Evolutionary conservation across 331 rosid species (phyloP), one percentile per base, ranked within the genome.

Genomic region (Erythrophleum ivorense): DNA sequence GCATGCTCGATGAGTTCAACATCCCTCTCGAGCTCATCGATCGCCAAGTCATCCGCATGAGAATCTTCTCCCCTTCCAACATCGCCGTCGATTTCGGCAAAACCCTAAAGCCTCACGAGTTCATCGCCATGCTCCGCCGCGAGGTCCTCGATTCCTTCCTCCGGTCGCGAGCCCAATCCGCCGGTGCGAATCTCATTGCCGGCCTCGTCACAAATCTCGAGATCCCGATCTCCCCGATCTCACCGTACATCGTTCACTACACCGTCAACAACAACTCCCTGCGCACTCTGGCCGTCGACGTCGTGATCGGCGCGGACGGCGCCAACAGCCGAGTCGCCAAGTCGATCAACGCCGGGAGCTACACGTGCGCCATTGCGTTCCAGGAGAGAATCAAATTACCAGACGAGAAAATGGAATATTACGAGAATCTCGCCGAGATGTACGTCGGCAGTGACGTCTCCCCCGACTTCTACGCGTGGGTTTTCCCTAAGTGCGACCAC

Each of bases 381-480:
- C 98, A 95, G 72, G 98, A 95, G 87, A 50, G 96, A 11, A 91
- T 95, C 89, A 90, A 78, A 81, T 62, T 93, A 3, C 87, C 97
- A 2, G 91, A 89, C 84, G 91, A 93, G 59, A 95, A 91, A 86
- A 95, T 95, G 98, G 80, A 65, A 52, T 86, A 93, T 40, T 95
- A 93, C 63, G 78, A 87, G 72, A 82, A 95, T 80, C 90, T 91
- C 57, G 98, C 98, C 31, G 98, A 93, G 87, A 90, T 93, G 96
- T 95, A 93, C 78, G 77, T 95, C 0, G 98, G 98, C 0, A 69
- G 79, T 66, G 98, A 95, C 83, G 97, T 93, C 15, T 95, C 98
- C 21, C 98, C 98, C 6, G 98, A 95, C 71, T 95, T 91, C 73
- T 95, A 95, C 86, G 98, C 82, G 9, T 95, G 98, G 98, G 98